A percentile compares a stretch with the other conserved stretches of the same genome.
These are phyloP conservation scores for Arachis monticola DNA, from an alignment of 331 rosid species.

Conservation along the genomic window DNA sequence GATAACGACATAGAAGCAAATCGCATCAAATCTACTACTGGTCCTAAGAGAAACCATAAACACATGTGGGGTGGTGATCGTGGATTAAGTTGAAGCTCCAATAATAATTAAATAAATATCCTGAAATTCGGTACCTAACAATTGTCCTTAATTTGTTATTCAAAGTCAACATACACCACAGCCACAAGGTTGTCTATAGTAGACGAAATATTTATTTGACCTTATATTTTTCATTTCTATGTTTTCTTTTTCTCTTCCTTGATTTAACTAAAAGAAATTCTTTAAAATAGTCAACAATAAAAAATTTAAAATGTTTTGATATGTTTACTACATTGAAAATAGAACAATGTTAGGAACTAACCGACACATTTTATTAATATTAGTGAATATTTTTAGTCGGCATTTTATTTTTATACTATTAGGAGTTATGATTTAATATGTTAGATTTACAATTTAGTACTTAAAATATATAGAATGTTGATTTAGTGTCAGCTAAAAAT, in stretches of 20 bases:
- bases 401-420: too few relatives aligned
- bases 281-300: too few relatives aligned
- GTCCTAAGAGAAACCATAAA: conserved; percentile 17
- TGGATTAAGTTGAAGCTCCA: conserved; percentile 16
- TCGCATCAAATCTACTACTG: conserved; percentile 27
- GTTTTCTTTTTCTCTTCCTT: not conserved
- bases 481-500: too few relatives aligned
- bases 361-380: too few relatives aligned
- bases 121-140: conserved; percentile 47
- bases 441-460: too few relatives aligned
- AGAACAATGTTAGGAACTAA: too few relatives aligned
- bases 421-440: too few relatives aligned
- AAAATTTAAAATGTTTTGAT: too few relatives aligned
- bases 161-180: conserved; percentile 40
- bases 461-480: too few relatives aligned
- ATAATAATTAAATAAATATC: conserved; percentile 6
- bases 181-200: not conserved
- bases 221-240: conserved; percentile 1
- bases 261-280: too few relatives aligned
- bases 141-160: conserved; percentile 19
- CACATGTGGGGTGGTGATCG: conserved; percentile 30
- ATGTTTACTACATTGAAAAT: too few relatives aligned
- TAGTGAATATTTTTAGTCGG: too few relatives aligned
- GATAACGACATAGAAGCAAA: conserved; percentile 32
- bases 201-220: conserved; percentile 24